Evolutionary conservation across 2,329 filamentous ascomycete genomes (phyloP), one percentile per base, ranked within the genome.

Genomic region (Raffaelea arxii): DNA sequence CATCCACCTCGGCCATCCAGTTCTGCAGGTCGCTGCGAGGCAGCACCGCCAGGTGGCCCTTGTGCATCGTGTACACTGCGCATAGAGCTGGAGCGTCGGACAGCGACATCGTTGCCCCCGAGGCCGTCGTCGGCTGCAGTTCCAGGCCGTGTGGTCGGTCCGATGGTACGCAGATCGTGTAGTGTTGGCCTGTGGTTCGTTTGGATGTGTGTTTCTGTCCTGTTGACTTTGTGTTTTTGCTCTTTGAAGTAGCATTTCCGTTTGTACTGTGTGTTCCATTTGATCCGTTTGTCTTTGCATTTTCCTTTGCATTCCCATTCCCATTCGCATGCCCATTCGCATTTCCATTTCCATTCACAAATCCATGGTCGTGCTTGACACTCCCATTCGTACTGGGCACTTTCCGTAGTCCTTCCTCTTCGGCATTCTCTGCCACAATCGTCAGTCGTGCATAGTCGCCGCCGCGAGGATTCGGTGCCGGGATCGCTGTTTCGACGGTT

Each of bases 1-100:
- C 78, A 50, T 75, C 71, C 37, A 97, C 72, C 51, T 81, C 74
- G 47, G 72, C 65, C 90, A 97, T 97, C 92, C 92, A 95, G 45
- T 72, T 66, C 51, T 79, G 62, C 43, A 90, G 75, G 46, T 79
- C 74, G 16, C 82, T 75, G 5, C 81, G 88, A 51, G 81, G 86
- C 65, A 83, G 81, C 50, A 97, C 70, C 36, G 78, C 65, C 10
- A 83, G 65, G 57, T 75, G 70, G 24, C 74, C 71, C 44, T 71
- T 68, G 6, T 68, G 58, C 6, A 72, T 71, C 10, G 84, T 65
- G 66, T 82, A 87, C 48, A 90, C 71, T 27, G 75, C 79, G 0
- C 84, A 86, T 53, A 85, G 75, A 48, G 75, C 71, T 60, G 78
- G 59, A 63, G 75, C 60, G 1, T 6, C 4, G 4, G 49, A 43